phyloP scores from a whole-genome alignment of 2,329 filamentous ascomycete genomes.

The Penicillium janthinellum region DNA sequence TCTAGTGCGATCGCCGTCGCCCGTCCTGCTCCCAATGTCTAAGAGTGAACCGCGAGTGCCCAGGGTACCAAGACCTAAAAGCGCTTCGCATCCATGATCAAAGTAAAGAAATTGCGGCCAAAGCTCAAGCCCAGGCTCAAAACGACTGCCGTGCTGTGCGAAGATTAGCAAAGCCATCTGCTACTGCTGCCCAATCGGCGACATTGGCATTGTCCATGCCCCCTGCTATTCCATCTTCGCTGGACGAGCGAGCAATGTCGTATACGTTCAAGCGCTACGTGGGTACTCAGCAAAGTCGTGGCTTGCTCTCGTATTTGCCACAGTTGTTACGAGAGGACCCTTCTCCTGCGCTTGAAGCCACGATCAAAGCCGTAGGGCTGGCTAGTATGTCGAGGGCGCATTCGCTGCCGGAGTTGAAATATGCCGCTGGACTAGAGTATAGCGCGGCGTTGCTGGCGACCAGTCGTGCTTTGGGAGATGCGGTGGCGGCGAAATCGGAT shows the following conservation, averaged over 20 bases:
- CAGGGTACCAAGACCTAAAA: slow-evolving; percentile 23
- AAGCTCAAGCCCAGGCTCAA: slow-evolving; percentile 8
- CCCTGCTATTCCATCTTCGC: background rate
- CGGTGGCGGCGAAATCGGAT: slow-evolving; percentile 9
- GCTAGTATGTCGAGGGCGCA: slow-evolving; percentile 14
- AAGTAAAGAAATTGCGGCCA: slow-evolving; percentile 20
- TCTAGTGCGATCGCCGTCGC: slow-evolving; percentile 25
- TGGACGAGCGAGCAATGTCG: slow-evolving; percentile 11
- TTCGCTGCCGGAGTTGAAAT: background rate
- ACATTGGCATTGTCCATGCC: background rate
- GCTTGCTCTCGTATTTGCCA: slow-evolving; percentile 13
- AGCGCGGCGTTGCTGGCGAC: slow-evolving; percentile 13
- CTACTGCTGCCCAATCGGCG: background rate
- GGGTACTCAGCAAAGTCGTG: slow-evolving; percentile 6
- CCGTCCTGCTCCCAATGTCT: slow-evolving; percentile 28
- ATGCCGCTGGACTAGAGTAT: slow-evolving; percentile 12
- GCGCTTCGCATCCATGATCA: slow-evolving; percentile 25
- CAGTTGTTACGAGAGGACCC: slow-evolving; percentile 6
- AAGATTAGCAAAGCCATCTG: background rate
- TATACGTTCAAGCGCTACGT: slow-evolving; percentile 17
- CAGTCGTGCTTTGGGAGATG: slow-evolving; percentile 15
- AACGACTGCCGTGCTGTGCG: background rate
- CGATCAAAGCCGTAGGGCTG: slow-evolving; percentile 17
- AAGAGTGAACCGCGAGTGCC: slow-evolving; percentile 19
- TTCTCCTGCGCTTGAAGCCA: slow-evolving; percentile 13